These are phyloP conservation scores for Nicotiana obtusifolia DNA, from an alignment of 257 asterid species.

Conservation along the genomic window DNA sequence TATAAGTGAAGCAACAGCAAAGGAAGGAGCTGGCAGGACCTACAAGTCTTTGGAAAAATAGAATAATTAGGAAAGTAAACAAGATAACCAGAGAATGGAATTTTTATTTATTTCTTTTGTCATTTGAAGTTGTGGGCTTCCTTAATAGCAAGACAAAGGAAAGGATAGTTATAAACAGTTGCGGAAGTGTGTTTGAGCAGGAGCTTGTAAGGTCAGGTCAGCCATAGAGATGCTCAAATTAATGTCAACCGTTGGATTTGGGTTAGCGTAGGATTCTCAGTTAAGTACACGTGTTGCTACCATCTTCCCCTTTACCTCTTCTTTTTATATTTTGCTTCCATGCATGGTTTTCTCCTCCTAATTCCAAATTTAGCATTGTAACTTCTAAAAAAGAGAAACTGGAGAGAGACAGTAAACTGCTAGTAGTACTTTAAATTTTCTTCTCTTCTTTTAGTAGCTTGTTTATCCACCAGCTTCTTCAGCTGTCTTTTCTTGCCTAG, in stretches of 20 bases:
- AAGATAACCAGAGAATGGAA: conserved; percentile 15
- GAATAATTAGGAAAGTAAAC: not conserved
- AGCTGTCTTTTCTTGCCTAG: too few relatives aligned
- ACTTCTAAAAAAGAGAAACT: conserved; percentile 8
- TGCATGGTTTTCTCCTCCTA: conserved; percentile 55
- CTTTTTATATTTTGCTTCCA: conserved; percentile 42
- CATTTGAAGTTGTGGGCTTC: conserved; percentile 22
- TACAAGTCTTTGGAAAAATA: not conserved
- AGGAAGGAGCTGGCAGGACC: not conserved
- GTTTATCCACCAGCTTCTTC: conserved; percentile 11
- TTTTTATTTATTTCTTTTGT: conserved; percentile 1
- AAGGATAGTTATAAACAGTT: conserved; percentile 25
- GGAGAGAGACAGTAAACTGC: conserved; percentile 12
- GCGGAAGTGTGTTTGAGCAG: conserved; percentile 1
- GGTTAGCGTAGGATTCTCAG: conserved; percentile 25
- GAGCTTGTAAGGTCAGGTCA: not conserved
- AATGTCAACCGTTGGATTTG: conserved; percentile 21
- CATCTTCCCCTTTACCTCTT: not conserved
- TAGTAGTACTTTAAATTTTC: conserved; percentile 11
- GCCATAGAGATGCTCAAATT: conserved; percentile 21
- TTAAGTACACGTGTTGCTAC: conserved; percentile 35
- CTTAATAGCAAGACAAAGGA: conserved; percentile 36
- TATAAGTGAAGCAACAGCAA: not conserved
- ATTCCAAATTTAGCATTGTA: not conserved
- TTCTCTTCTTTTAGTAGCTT: conserved; percentile 15